Percentiles rank a stretch among this genome's conserved stretches.
These are phyloP conservation scores for Diplodia mutila DNA, from an alignment of 2,329 filamentous ascomycete species.

Conservation along the genomic window DNA sequence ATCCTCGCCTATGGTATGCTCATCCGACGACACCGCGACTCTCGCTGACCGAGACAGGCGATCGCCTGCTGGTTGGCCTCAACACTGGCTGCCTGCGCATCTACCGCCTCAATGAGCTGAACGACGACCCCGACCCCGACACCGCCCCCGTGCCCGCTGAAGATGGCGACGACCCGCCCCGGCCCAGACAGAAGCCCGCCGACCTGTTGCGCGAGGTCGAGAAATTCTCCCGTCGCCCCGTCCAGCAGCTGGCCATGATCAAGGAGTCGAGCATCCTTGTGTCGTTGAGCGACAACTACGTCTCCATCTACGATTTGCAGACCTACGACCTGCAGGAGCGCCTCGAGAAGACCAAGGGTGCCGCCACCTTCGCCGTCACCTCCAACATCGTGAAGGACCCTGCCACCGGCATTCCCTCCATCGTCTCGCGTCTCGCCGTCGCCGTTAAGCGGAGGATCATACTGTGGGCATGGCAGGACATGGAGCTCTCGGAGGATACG, in stretches of 20 bases:
- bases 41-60: slow-evolving; percentile 58
- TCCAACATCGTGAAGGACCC: slow-evolving; percentile 93
- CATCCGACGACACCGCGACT: background rate
- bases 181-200: slow-evolving; percentile 57
- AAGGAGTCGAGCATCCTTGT: slow-evolving; percentile 93
- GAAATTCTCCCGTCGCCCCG: slow-evolving; percentile 85
- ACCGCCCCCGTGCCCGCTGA: slow-evolving; percentile 37
- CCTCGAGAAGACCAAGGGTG: slow-evolving; percentile 82
- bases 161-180: slow-evolving; percentile 44
- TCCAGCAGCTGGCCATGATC: slow-evolving; percentile 93
- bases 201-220: slow-evolving; percentile 91
- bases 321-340: slow-evolving; percentile 82
- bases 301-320: slow-evolving; percentile 87
- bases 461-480: slow-evolving; percentile 95
- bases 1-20: slow-evolving; percentile 81
- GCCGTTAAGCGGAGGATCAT: slow-evolving; percentile 89
- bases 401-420: slow-evolving; percentile 84
- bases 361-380: slow-evolving; percentile 87
- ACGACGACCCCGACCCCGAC: slow-evolving; percentile 47
- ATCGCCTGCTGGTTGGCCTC: slow-evolving; percentile 87
- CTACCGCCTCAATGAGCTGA: slow-evolving; percentile 81
- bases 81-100: slow-evolving; percentile 87
- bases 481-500: slow-evolving; percentile 76
- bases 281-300: slow-evolving; percentile 85
- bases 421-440: slow-evolving; percentile 88